Conservation (phyloP, 2,329 filamentous ascomycete genomes). For the Paecilomyces sp. region DNA sequence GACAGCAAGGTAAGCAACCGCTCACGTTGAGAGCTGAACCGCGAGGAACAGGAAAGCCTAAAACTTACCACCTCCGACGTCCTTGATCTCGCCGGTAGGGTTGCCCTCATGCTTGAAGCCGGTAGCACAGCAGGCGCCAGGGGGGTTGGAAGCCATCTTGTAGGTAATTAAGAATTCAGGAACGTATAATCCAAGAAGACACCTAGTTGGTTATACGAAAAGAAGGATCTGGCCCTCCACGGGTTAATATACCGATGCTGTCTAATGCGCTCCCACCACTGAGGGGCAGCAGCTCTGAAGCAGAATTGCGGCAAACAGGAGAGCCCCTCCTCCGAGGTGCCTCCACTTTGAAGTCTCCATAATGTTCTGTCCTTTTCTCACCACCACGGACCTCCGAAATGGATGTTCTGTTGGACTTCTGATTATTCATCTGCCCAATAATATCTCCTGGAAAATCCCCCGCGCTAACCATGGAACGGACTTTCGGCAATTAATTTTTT, state of each 20-base stretch:
- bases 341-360: background rate
- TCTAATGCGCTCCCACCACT: background rate
- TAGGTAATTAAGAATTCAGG: background rate
- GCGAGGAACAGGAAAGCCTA: background rate
- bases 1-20: background rate
- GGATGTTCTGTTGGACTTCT: background rate
- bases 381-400: background rate
- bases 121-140: constrained; percentile 39
- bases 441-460: background rate
- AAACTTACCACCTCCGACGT: constrained; percentile 38
- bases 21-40: background rate
- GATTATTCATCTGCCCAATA: background rate
- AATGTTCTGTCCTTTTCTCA: background rate
- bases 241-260: background rate
- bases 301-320: background rate
- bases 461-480: background rate
- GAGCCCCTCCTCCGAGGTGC: background rate
- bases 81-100: constrained; percentile 41
- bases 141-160: constrained; percentile 47
- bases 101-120: constrained; percentile 48
- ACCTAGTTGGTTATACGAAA: no score
- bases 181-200: background rate
- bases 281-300: background rate
- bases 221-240: background rate
- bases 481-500: no score